These are phyloP conservation scores for Didymella segeticola DNA, from an alignment of 2,329 filamentous ascomycete species.

Conservation along the genomic window DNA sequence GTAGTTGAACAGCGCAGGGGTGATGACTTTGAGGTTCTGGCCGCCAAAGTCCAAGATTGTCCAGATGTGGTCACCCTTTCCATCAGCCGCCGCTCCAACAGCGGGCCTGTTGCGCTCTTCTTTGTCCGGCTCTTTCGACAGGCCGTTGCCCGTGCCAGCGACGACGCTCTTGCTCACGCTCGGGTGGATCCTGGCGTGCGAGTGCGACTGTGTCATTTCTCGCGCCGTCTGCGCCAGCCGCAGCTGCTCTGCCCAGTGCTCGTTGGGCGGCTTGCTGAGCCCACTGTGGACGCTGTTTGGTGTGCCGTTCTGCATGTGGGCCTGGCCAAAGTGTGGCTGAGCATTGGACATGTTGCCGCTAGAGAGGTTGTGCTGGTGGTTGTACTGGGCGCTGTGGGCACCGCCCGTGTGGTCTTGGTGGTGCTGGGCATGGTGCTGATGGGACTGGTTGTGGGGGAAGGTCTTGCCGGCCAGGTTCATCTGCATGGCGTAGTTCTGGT, in stretches of 20 bases:
- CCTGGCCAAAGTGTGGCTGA: slow-evolving; percentile 66
- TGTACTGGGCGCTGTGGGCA: slow-evolving; percentile 63
- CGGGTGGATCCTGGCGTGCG: slow-evolving; percentile 77
- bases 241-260: slow-evolving; percentile 89
- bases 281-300: slow-evolving; percentile 62
- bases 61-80: slow-evolving; percentile 74
- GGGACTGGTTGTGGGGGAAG: slow-evolving; percentile 65
- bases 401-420: slow-evolving; percentile 62
- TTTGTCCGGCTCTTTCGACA: slow-evolving; percentile 57
- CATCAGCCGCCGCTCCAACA: slow-evolving; percentile 57
- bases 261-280: slow-evolving; percentile 64
- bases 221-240: slow-evolving; percentile 77
- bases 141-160: slow-evolving; percentile 58
- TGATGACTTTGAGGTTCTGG: slow-evolving; percentile 87
- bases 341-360: slow-evolving; percentile 68
- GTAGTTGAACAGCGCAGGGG: slow-evolving; percentile 81
- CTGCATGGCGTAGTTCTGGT: slow-evolving; percentile 60
- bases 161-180: slow-evolving; percentile 72
- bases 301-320: slow-evolving; percentile 66
- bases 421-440: slow-evolving; percentile 59
- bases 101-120: slow-evolving; percentile 71
- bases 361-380: slow-evolving; percentile 68
- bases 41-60: slow-evolving; percentile 92
- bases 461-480: slow-evolving; percentile 71
- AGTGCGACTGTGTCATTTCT: slow-evolving; percentile 71